Conservation (phyloP, 208 protist species). For the Trypanosoma boissoni region DNA sequence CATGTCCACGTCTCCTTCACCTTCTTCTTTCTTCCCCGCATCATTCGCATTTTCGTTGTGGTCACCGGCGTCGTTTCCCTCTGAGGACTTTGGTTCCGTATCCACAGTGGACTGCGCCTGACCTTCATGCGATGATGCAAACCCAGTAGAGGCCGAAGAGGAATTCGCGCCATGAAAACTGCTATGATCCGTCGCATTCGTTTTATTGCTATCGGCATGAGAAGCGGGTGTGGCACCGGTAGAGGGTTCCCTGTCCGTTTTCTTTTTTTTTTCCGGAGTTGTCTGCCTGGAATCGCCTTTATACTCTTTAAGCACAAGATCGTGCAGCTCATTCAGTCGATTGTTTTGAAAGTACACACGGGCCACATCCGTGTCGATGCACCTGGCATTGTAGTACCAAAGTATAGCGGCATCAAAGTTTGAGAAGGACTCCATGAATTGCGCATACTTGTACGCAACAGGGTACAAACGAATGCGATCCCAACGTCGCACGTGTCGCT, state of each 20-base stretch:
- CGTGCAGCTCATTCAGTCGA: slow-evolving; percentile 79
- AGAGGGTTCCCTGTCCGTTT: no score
- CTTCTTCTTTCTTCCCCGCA: slow-evolving; percentile 8
- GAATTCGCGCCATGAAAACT: no score
- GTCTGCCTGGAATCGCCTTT: background rate
- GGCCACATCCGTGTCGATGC: slow-evolving; percentile 89
- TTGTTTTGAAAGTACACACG: slow-evolving; percentile 91
- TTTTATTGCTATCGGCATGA: no score
- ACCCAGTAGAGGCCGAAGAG: no score
- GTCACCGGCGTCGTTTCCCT: background rate
- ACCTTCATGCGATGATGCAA: no score
- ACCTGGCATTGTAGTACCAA: slow-evolving; percentile 92
- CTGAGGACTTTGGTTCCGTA: no score
- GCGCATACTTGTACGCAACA: slow-evolving; percentile 93
- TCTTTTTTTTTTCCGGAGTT: background rate
- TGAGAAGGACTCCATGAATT: slow-evolving; percentile 93
- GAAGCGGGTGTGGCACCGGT: no score
- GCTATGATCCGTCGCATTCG: no score
- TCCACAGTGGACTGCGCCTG: no score
- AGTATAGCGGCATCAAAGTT: slow-evolving; percentile 89
- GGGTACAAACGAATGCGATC: slow-evolving; percentile 93
- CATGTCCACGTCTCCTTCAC: slow-evolving; percentile 24
- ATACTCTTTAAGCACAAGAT: slow-evolving; percentile 60
- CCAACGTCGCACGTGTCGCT: slow-evolving; percentile 83
- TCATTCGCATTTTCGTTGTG: background rate